Conservation (phyloP, 441 rosid species). For the Lepidium campestre region DNA sequence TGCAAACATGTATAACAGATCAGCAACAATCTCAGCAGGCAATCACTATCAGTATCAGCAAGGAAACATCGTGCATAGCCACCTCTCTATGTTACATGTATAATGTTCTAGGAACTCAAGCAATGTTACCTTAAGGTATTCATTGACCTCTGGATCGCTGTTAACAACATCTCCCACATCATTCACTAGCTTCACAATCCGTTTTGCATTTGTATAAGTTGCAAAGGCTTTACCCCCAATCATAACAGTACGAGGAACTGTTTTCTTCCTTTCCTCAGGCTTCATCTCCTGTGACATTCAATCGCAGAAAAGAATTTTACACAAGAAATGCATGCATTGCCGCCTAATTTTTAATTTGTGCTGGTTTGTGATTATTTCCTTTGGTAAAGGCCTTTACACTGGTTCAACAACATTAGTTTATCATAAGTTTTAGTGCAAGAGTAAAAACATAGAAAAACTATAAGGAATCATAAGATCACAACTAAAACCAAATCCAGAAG, state of each 20-base stretch:
- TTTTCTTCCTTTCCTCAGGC: slow-evolving; percentile 72
- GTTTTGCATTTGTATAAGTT: slow-evolving; percentile 93
- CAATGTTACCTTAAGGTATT: slow-evolving; percentile 67
- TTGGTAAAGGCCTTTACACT: background rate
- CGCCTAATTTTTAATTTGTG: background rate
- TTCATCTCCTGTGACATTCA: slow-evolving; percentile 73
- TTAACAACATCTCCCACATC: slow-evolving; percentile 93
- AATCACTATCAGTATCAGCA: slow-evolving; percentile 2
- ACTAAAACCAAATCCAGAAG: background rate
- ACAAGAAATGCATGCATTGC: slow-evolving; percentile 6
- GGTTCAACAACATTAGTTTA: background rate
- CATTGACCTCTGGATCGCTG: slow-evolving; percentile 88
- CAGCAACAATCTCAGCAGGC: background rate
- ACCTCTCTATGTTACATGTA: background rate
- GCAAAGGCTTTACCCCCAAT: slow-evolving; percentile 99
- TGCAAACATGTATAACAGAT: background rate
- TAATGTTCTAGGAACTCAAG: background rate
- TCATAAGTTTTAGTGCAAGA: background rate
- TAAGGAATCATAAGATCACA: background rate
- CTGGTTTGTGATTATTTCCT: background rate
- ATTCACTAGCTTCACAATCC: slow-evolving; percentile 91
- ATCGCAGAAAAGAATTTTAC: slow-evolving; percentile 20
- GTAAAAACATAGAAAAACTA: background rate
- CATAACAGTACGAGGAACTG: slow-evolving; percentile 88
- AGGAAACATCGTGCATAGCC: background rate